phyloP scores from a whole-genome alignment of 2,329 filamentous ascomycete species.

The Ascochyta rabiei region DNA sequence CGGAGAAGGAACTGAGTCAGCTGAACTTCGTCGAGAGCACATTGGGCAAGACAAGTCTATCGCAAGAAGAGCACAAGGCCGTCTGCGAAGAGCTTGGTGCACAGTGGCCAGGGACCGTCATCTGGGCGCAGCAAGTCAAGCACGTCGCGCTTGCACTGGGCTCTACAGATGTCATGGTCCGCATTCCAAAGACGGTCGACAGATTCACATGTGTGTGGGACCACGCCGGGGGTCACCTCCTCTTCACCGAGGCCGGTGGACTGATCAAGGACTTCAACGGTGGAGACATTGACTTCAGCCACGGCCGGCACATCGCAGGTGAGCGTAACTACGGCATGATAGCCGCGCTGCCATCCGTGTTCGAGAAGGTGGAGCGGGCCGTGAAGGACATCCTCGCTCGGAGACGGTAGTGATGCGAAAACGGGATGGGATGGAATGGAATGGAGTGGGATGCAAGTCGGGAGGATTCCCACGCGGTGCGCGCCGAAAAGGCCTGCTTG shows the following conservation, averaged over 20 bases:
- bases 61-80: slow-evolving; percentile 44
- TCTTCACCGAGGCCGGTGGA: slow-evolving; percentile 59
- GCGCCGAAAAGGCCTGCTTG: slow-evolving; percentile 22
- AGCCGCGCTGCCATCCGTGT: slow-evolving; percentile 35
- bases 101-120: slow-evolving; percentile 56
- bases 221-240: slow-evolving; percentile 60
- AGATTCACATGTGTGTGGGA: slow-evolving; percentile 62
- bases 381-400: slow-evolving; percentile 32
- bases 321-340: slow-evolving; percentile 46
- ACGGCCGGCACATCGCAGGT: slow-evolving; percentile 42
- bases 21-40: slow-evolving; percentile 56
- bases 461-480: slow-evolving; percentile 20
- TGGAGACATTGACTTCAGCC: slow-evolving; percentile 54
- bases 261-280: slow-evolving; percentile 59
- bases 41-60: slow-evolving; percentile 48
- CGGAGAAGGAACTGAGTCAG: slow-evolving; percentile 35
- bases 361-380: slow-evolving; percentile 33
- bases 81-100: slow-evolving; percentile 47
- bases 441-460: slow-evolving; percentile 11
- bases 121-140: slow-evolving; percentile 62
- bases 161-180: slow-evolving; percentile 56
- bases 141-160: slow-evolving; percentile 60
- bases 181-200: slow-evolving; percentile 52
- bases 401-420: slow-evolving; percentile 19
- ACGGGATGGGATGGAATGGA: not conserved